phyloP scores from a whole-genome alignment of 2,329 filamentous ascomycete species.

The Bipolaris oryzae region DNA sequence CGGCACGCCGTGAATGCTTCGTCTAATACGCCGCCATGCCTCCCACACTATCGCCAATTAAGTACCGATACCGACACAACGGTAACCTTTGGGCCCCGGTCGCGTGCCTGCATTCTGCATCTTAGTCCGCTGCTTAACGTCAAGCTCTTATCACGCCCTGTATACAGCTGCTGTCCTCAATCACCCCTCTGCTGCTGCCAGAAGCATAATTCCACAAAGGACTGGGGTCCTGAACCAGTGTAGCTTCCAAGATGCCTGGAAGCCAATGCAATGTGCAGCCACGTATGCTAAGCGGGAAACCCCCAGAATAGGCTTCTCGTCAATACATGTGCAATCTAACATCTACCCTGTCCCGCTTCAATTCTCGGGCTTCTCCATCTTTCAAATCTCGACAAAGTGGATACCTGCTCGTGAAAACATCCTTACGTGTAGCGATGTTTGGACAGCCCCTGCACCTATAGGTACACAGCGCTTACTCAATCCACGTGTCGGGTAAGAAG shows the following conservation, averaged over 20 bases:
- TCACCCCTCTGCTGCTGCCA: background rate
- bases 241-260: background rate
- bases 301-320: background rate
- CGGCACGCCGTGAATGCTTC: conserved; percentile 4
- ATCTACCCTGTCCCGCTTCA: background rate
- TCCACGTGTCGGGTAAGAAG: too few relatives aligned
- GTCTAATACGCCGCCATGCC: conserved; percentile 8
- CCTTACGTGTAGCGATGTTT: background rate
- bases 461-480: too few relatives aligned
- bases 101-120: conserved; percentile 21
- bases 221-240: background rate
- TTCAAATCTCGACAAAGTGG: background rate
- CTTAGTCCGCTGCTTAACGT: conserved; percentile 5
- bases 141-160: conserved; percentile 3
- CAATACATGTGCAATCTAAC: background rate
- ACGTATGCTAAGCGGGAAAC: background rate
- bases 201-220: background rate
- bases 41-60: conserved; percentile 9
- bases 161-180: background rate
- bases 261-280: background rate
- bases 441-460: background rate
- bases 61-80: conserved; percentile 14
- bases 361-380: background rate
- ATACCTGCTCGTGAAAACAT: background rate
- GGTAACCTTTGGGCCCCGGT: conserved; percentile 18